phyloP scores from a whole-genome alignment of 495 filamentous ascomycete species.

The Aspergillus carlsbadensis region DNA sequence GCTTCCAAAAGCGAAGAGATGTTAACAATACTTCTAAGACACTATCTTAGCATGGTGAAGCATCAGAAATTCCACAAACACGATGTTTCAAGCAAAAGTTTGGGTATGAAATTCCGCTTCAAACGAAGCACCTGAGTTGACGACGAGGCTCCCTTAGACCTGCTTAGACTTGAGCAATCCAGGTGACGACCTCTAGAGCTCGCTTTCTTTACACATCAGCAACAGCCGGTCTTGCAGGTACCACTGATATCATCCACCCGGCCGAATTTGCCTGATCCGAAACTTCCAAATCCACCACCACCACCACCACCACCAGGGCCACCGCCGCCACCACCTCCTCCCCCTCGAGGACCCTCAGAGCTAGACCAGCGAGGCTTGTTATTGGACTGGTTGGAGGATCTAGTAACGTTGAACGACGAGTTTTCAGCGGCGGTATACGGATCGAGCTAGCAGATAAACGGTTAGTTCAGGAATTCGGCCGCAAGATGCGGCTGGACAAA shows the following conservation, averaged over 20 bases:
- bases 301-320: conserved; percentile 29
- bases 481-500: neutral
- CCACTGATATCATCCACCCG: conserved; percentile 44
- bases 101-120: too few relatives aligned
- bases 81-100: too few relatives aligned
- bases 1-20: too few relatives aligned
- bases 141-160: too few relatives aligned
- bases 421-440: conserved; percentile 62
- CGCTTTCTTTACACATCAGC: neutral
- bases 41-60: too few relatives aligned
- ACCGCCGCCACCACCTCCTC: conserved; percentile 22
- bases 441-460: conserved; percentile 51
- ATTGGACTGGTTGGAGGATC: conserved; percentile 19
- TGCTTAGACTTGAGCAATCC: neutral
- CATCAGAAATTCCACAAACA: too few relatives aligned
- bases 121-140: too few relatives aligned
- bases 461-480: conserved; percentile 17
- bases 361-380: conserved; percentile 24
- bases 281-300: conserved; percentile 28
- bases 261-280: conserved; percentile 34
- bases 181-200: neutral
- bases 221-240: conserved; percentile 39
- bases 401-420: conserved; percentile 59
- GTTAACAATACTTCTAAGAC: too few relatives aligned
- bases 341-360: conserved; percentile 10